A percentile compares a stretch with the other conserved stretches of the same genome.
phyloP scores from a whole-genome alignment of 352 stramenopile genomes.

The Phytophthora pistaciae region DNA sequence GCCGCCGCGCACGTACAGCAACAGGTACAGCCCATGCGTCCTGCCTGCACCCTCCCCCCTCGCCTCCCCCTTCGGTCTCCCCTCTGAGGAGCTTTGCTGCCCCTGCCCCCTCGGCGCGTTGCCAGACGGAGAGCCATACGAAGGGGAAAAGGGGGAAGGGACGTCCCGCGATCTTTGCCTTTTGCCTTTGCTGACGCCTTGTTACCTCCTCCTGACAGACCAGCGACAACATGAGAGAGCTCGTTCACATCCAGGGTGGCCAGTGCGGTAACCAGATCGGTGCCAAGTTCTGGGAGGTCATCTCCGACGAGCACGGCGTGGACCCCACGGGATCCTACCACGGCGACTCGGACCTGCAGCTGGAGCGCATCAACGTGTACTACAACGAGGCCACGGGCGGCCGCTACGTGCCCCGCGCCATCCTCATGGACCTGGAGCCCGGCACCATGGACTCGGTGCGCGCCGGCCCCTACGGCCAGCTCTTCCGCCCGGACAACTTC shows the following conservation, averaged over 20 bases:
- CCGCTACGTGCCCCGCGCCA: conserved; percentile 97
- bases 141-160: conserved; percentile 29
- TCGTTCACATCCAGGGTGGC: conserved; percentile 98
- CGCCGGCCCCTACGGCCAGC: conserved; percentile 94
- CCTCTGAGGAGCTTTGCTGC: background rate
- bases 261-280: conserved; percentile 99
- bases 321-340: conserved; percentile 93
- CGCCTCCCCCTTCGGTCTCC: conserved; percentile 1
- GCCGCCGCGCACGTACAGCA: conserved; percentile 41
- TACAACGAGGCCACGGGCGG: conserved; percentile 99
- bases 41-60: background rate
- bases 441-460: conserved; percentile 99
- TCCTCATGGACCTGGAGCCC: conserved; percentile 99
- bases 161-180: conserved; percentile 17
- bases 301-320: conserved; percentile 97
- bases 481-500: conserved; percentile 99
- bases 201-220: conserved; percentile 29
- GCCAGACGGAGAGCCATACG: conserved; percentile 19
- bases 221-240: conserved; percentile 91
- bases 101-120: conserved; percentile 1
- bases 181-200: conserved; percentile 28
- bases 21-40: conserved; percentile 42
- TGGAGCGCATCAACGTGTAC: conserved; percentile 99
- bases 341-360: conserved; percentile 97
- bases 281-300: conserved; percentile 98